A percentile compares a stretch with the other conserved stretches of the same genome.
Evolutionary conservation across 169 alveolate genomes (phyloP).

Genomic region (Ophryocystis elektroscirrha): DNA sequence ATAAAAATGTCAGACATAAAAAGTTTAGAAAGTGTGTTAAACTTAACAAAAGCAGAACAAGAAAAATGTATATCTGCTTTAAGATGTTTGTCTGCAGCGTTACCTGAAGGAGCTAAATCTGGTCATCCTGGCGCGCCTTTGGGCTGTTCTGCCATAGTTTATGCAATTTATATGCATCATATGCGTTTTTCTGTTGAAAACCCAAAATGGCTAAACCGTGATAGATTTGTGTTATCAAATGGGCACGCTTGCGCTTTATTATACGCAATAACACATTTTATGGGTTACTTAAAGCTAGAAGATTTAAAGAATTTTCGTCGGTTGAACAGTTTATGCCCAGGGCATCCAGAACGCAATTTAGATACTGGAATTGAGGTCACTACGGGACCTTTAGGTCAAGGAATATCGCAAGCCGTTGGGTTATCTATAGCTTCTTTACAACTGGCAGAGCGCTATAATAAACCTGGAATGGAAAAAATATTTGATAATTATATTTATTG

Average conservation of each 20-base stretch:
- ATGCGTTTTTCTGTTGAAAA: constrained; percentile 30
- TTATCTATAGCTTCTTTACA: constrained; percentile 41
- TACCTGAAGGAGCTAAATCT: constrained; percentile 7
- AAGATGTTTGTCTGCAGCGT: constrained; percentile 3
- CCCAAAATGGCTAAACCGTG: constrained; percentile 42
- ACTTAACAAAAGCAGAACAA: too few relatives aligned
- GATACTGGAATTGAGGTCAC: constrained; percentile 38
- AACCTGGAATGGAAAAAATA: constrained; percentile 3
- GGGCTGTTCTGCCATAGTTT: constrained; percentile 51
- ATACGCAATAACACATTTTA: constrained; percentile 41
- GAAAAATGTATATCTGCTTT: too few relatives aligned
- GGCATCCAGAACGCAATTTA: constrained; percentile 45
- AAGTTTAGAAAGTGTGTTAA: too few relatives aligned
- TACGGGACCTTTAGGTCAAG: constrained; percentile 51
- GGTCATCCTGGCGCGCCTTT: constrained; percentile 58
- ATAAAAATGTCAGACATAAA: too few relatives aligned
- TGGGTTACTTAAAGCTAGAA: constrained; percentile 27
- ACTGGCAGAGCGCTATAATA: constrained; percentile 39
- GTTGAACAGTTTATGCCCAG: constrained; percentile 37
- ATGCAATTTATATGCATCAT: constrained; percentile 36
- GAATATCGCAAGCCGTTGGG: constrained; percentile 46
- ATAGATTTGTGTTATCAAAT: constrained; percentile 42
- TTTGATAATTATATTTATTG: constrained; percentile 34
- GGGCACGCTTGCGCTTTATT: constrained; percentile 48
- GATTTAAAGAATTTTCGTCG: constrained; percentile 36